A percentile compares a stretch with the other conserved stretches of the same genome.
Conservation (phyloP, 306 rosid species). For the Quercus mongolica region DNA sequence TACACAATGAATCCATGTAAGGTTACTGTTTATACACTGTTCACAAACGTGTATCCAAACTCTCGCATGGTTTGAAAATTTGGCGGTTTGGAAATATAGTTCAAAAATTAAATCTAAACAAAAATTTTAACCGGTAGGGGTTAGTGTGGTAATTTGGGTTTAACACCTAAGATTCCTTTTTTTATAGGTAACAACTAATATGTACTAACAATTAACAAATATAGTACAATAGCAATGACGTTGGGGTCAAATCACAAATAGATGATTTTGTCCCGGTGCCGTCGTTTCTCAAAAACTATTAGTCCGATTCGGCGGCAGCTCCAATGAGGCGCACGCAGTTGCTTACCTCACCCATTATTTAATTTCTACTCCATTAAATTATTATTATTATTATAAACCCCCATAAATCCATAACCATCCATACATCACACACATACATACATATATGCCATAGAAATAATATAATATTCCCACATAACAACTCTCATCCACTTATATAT, state of each 20-base stretch:
- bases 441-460: constrained; percentile 1
- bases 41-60: too few species aligned
- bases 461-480: not conserved
- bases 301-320: constrained; percentile 25
- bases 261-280: not conserved
- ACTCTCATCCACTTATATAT: constrained; percentile 35
- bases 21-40: too few species aligned
- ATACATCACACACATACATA: not conserved
- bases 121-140: not conserved
- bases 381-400: too few species aligned
- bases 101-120: not conserved
- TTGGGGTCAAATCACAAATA: constrained; percentile 1
- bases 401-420: not conserved
- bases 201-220: too few species aligned
- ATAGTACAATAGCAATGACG: too few species aligned
- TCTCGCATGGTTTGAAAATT: too few species aligned
- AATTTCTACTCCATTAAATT: not conserved
- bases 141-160: not conserved
- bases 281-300: not conserved
- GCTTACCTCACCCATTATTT: constrained; percentile 2
- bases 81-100: not conserved
- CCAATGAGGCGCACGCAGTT: not conserved
- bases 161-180: too few species aligned
- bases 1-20: too few species aligned
- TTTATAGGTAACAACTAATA: too few species aligned